Evolutionary conservation across 2,329 filamentous ascomycete genomes (phyloP).

Genomic region (Cladosporium sp.): DNA sequence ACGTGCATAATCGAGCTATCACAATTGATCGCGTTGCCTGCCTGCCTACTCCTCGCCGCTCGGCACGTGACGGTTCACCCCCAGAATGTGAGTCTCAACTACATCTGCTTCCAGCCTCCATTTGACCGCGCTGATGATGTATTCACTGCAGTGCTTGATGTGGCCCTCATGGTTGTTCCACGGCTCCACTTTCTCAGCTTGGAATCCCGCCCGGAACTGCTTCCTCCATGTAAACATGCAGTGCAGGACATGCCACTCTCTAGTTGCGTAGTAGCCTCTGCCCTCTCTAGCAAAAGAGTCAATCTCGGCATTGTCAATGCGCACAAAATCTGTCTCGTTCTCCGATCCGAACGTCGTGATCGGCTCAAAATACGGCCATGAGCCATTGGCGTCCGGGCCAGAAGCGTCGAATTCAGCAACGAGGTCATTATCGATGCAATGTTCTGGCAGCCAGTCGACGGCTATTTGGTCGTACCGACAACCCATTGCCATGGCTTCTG

Average conservation of each 20-base stretch:
- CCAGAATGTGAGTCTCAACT: neutral
- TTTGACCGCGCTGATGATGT: neutral
- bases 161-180: conserved; percentile 1
- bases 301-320: neutral
- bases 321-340: neutral
- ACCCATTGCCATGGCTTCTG: neutral
- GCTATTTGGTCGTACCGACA: neutral
- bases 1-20: no score
- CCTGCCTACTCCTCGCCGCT: neutral
- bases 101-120: neutral
- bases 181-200: neutral
- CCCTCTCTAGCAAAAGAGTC: neutral
- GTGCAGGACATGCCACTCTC: neutral
- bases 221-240: conserved; percentile 1
- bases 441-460: neutral
- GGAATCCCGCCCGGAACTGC: neutral
- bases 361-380: neutral
- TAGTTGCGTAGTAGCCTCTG: neutral
- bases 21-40: no score
- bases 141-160: neutral
- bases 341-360: neutral
- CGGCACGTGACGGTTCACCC: neutral
- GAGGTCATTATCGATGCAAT: neutral
- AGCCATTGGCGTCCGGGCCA: neutral
- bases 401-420: neutral